Base-by-base conservation (phyloP, 345 rosid genomes). In the Ailanthus altissimus region DNA sequence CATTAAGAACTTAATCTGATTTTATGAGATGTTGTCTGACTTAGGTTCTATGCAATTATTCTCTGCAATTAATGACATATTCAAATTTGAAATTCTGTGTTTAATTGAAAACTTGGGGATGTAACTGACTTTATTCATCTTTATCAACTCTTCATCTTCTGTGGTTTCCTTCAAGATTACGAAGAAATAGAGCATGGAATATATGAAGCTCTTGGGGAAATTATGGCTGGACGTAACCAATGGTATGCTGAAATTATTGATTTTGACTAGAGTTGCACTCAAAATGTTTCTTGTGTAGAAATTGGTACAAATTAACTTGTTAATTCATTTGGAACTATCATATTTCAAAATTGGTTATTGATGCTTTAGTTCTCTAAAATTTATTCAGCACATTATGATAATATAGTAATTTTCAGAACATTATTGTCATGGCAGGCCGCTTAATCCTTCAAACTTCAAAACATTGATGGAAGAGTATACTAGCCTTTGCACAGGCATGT, bases 201-300 rank as follows among this genome's bases (percentile, higher is more conserved):
- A 89, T 91, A 90, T 80, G 97, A 97, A 67, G 83, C 80, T 42
- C 81, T 86, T 74, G 97, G 99, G 1, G 87, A 89, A 77, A 74
- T 81, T 5, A 88, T 95, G 93, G 97, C 87, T 86, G 98, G 97
- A 78, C 82, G 85, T 62, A 93, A 95, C 78, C 93, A 91, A 56
- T 93, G 92, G 98, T 94, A 88, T 72, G 81, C 57, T 20, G 38
- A 51, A 72, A 50, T 70, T 14, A 32, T 21, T 53, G 28, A 63
- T 72, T 70, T 47, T 46, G 53, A 69, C 64, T 42, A 15, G 26
- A 49, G 50, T 20, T 26, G 23, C 6, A n/a, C 74, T 51, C 40
- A 6, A 12, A 6, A 38, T 28, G 42, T 45, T 32, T 32, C 38
- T 32, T 32, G 38, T 32, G 38, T 32, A 32, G 38, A 32, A 32